A percentile compares a stretch with the other conserved stretches of the same genome.
phyloP scores from a whole-genome alignment of 2,329 filamentous ascomycete genomes.

The Penicillium sumatraense region DNA sequence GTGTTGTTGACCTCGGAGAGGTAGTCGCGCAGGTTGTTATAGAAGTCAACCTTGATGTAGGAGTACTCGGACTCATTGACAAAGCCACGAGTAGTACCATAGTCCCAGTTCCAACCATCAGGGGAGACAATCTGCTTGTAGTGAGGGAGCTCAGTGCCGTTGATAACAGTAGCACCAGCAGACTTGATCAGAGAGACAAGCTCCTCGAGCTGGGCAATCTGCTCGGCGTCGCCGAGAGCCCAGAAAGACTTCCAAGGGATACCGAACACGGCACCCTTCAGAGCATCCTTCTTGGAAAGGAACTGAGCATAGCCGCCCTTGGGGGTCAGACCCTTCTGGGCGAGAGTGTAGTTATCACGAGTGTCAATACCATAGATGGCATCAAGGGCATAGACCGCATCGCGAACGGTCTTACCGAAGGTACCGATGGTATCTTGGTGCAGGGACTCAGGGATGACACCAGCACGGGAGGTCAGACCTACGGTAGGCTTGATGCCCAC shows the following conservation, averaged over 20 bases:
- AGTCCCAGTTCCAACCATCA: conserved; percentile 76
- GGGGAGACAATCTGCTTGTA: conserved; percentile 66
- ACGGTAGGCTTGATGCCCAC: conserved; percentile 79
- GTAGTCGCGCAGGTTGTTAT: conserved; percentile 67
- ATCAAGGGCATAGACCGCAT: conserved; percentile 69
- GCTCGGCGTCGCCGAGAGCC: conserved; percentile 62
- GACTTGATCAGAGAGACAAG: conserved; percentile 59
- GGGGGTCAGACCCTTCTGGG: conserved; percentile 61
- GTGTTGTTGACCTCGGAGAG: conserved; percentile 67
- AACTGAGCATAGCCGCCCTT: conserved; percentile 61
- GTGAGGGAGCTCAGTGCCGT: conserved; percentile 70
- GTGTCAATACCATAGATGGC: conserved; percentile 69
- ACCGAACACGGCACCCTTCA: conserved; percentile 69
- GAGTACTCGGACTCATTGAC: conserved; percentile 77
- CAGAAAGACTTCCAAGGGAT: conserved; percentile 75
- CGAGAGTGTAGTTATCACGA: conserved; percentile 68
- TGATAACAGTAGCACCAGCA: conserved; percentile 70
- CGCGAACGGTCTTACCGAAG: conserved; percentile 70
- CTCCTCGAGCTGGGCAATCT: conserved; percentile 58
- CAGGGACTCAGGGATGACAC: conserved; percentile 67
- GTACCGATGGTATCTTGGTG: conserved; percentile 72
- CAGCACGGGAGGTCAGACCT: conserved; percentile 68
- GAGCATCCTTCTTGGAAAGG: conserved; percentile 57
- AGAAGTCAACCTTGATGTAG: conserved; percentile 67
- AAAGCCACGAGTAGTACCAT: conserved; percentile 64